Percentiles rank a stretch among this genome's conserved stretches.
Evolutionary conservation across 495 filamentous ascomycete species (phyloP).

Genomic region (Trichoderma gamsii): DNA sequence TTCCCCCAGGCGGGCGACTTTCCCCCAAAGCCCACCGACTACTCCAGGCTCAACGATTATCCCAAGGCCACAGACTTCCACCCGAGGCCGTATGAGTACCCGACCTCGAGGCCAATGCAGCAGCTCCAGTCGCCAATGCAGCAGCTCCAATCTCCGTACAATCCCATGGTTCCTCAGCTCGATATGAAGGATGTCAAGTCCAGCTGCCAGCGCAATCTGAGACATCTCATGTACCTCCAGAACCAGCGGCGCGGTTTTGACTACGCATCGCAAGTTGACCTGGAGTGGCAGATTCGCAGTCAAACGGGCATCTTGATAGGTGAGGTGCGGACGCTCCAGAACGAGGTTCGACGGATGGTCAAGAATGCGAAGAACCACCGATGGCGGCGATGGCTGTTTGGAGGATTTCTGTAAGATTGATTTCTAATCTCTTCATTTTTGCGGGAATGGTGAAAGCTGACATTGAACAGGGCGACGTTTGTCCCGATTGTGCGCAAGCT

Average conservation of each 20-base stretch:
- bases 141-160: constrained; percentile 8
- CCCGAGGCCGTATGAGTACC: constrained; percentile 3
- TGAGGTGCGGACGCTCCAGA: constrained; percentile 29
- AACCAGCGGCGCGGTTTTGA: not conserved
- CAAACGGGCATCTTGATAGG: constrained; percentile 19
- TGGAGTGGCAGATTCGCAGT: constrained; percentile 6
- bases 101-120: not conserved
- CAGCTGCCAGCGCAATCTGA: constrained; percentile 1
- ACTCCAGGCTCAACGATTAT: not conserved
- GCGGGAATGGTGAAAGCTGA: not conserved
- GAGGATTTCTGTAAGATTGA: constrained; percentile 34
- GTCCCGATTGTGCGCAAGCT: constrained; percentile 37
- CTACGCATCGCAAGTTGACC: not conserved
- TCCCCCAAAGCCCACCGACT: not conserved
- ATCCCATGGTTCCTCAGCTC: not conserved
- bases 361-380: constrained; percentile 32
- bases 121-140: not conserved
- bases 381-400: constrained; percentile 38
- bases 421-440: not conserved
- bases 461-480: constrained; percentile 31
- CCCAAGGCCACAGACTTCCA: not conserved
- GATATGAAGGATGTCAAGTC: not conserved
- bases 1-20: constrained; percentile 3
- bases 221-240: constrained; percentile 9
- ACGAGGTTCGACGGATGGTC: constrained; percentile 28